These are phyloP conservation scores for Lactarius quietus DNA, from an alignment of 768 basidiomycete species.

Conservation along the genomic window DNA sequence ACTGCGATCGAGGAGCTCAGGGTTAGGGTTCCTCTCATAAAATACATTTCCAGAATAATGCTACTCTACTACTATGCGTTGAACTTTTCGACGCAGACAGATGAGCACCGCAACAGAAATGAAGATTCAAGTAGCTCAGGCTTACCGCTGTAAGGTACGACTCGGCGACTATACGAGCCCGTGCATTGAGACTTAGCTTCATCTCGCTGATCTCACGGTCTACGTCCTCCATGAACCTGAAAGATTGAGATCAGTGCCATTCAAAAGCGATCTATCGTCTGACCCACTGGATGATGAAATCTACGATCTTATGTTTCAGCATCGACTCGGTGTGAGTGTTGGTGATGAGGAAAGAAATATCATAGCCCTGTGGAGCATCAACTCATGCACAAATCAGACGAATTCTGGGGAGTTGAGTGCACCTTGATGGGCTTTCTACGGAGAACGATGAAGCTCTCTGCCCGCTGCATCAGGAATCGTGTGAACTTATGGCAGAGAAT, in stretches of 20 bases:
- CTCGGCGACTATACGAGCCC: constrained; percentile 96
- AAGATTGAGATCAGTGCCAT: neutral
- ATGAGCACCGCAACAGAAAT: neutral
- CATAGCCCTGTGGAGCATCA: constrained; percentile 69
- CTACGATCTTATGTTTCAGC: constrained; percentile 99
- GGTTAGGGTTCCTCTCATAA: constrained; percentile 21
- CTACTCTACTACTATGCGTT: constrained; percentile 23
- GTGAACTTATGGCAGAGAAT: constrained; percentile 98
- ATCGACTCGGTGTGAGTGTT: constrained; percentile 97
- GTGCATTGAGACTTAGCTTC: constrained; percentile 94
- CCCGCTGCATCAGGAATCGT: constrained; percentile 98
- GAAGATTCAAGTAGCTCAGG: constrained; percentile 4
- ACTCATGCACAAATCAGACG: constrained; percentile 1
- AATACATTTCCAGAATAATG: constrained; percentile 21
- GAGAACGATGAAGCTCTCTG: constrained; percentile 95
- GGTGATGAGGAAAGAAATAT: constrained; percentile 97
- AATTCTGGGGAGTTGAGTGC: constrained; percentile 30
- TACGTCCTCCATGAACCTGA: constrained; percentile 97
- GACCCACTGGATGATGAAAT: constrained; percentile 93
- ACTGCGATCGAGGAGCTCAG: constrained; percentile 3
- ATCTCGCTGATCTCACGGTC: constrained; percentile 99
- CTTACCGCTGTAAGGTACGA: constrained; percentile 90
- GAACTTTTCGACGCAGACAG: constrained; percentile 23
- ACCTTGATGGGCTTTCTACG: constrained; percentile 91
- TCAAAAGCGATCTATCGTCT: constrained; percentile 13